Conservation (phyloP, 2,329 filamentous ascomycete genomes). For the Elsinoe australis region DNA sequence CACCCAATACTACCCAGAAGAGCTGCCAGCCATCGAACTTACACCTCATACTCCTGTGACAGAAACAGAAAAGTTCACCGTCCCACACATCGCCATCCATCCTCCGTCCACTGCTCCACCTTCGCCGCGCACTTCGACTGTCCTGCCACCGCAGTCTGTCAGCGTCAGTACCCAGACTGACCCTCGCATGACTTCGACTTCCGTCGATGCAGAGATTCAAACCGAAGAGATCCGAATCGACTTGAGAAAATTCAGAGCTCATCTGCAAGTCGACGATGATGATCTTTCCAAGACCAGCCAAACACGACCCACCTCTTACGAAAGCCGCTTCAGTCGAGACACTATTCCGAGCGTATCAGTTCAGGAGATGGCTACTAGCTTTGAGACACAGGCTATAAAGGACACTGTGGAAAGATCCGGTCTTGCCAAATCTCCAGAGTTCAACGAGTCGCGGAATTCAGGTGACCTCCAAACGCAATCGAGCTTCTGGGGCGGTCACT, state of each 20-base stretch:
- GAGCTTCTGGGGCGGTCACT: slow-evolving; percentile 13
- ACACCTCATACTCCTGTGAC: slow-evolving; percentile 9
- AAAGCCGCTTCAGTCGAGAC: slow-evolving; percentile 2
- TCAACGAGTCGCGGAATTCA: neutral
- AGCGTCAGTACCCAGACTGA: slow-evolving; percentile 75
- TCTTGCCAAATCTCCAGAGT: slow-evolving; percentile 5
- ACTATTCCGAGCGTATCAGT: slow-evolving; percentile 15
- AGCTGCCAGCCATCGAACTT: neutral
- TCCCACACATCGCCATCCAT: slow-evolving; percentile 80
- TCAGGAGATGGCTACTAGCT: slow-evolving; percentile 12
- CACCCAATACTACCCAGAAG: slow-evolving; percentile 8
- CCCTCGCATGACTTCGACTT: slow-evolving; percentile 40
- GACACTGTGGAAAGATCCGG: neutral
- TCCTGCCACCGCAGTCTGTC: slow-evolving; percentile 74
- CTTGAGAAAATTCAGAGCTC: slow-evolving; percentile 31
- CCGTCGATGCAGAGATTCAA: slow-evolving; percentile 59
- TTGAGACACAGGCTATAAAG: slow-evolving; percentile 3
- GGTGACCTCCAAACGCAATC: neutral
- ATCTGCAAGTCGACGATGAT: neutral
- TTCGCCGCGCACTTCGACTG: slow-evolving; percentile 60
- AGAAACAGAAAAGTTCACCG: slow-evolving; percentile 22
- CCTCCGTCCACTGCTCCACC: slow-evolving; percentile 78
- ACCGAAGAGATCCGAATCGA: slow-evolving; percentile 88
- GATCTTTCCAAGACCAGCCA: neutral
- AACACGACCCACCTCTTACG: neutral